Evolutionary conservation across 2,329 filamentous ascomycete genomes (phyloP).

Genomic region (Penicillium crustosum): DNA sequence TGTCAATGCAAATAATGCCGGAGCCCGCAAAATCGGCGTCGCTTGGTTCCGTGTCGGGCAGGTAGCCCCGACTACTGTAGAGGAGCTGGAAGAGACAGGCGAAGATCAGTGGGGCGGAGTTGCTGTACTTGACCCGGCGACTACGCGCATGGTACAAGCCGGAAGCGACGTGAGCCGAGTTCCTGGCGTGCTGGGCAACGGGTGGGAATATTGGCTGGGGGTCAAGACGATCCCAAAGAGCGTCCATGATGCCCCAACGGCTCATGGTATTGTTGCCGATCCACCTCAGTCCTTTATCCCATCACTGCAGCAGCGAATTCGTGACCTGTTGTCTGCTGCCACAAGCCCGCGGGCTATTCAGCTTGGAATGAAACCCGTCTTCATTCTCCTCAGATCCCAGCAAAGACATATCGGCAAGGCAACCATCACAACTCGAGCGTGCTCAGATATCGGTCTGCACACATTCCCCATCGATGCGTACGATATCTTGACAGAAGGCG

Average conservation of each 20-base stretch:
- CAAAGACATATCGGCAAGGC: constrained; percentile 92
- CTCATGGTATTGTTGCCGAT: constrained; percentile 41
- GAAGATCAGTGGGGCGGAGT: constrained; percentile 81
- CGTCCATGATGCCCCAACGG: constrained; percentile 31
- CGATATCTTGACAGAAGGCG: constrained; percentile 89
- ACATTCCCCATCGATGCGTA: constrained; percentile 87
- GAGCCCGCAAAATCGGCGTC: constrained; percentile 58
- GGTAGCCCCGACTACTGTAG: constrained; percentile 53
- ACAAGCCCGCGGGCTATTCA: constrained; percentile 85
- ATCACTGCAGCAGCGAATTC: constrained; percentile 67
- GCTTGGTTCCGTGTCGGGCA: constrained; percentile 93
- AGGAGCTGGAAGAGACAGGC: constrained; percentile 58
- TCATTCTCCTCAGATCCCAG: constrained; percentile 84
- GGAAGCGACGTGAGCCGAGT: constrained; percentile 81
- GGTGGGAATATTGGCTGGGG: constrained; percentile 89
- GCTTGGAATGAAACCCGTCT: constrained; percentile 81
- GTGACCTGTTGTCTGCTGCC: constrained; percentile 82
- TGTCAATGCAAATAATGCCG: constrained; percentile 24
- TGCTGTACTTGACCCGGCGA: constrained; percentile 79
- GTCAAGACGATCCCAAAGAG: constrained; percentile 63
- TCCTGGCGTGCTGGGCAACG: constrained; percentile 71
- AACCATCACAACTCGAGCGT: constrained; percentile 73
- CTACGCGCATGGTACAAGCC: constrained; percentile 86
- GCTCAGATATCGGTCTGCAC: constrained; percentile 85
- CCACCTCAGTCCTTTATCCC: constrained; percentile 51